These are phyloP conservation scores for Torulaspora gathmanii DNA, from an alignment of 805 yeast genomes.

Conservation along the genomic window DNA sequence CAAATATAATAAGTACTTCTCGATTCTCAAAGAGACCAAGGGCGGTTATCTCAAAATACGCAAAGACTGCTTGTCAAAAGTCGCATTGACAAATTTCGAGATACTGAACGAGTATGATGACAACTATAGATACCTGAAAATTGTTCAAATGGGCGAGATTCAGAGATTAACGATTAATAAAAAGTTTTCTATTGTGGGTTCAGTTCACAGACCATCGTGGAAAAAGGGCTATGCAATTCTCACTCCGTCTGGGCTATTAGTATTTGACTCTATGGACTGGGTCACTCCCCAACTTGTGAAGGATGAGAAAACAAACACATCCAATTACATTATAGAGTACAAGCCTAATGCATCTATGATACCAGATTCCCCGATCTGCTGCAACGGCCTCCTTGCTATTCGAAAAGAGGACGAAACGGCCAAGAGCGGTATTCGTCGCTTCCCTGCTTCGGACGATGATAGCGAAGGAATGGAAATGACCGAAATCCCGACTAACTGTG, in stretches of 20 bases:
- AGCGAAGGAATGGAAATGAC: slow-evolving; percentile 14
- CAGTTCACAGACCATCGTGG: slow-evolving; percentile 36
- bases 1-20: slow-evolving; percentile 22
- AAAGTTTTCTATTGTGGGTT: slow-evolving; percentile 34
- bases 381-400: slow-evolving; percentile 22
- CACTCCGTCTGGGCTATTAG: slow-evolving; percentile 46
- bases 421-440: slow-evolving; percentile 1
- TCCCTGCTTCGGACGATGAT: slow-evolving; percentile 7
- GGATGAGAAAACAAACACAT: slow-evolving; percentile 21
- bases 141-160: slow-evolving; percentile 34
- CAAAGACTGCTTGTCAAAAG: slow-evolving; percentile 27
- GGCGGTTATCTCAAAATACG: slow-evolving; percentile 36
- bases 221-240: slow-evolving; percentile 44
- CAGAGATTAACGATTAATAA: slow-evolving; percentile 37
- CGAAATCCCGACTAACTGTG: slow-evolving; percentile 31
- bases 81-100: slow-evolving; percentile 26
- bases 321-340: slow-evolving; percentile 35
- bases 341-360: slow-evolving; percentile 18
- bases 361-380: slow-evolving; percentile 13
- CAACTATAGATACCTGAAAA: slow-evolving; percentile 23
- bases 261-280: slow-evolving; percentile 37
- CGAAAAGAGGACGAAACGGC: slow-evolving; percentile 8
- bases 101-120: slow-evolving; percentile 14
- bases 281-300: slow-evolving; percentile 29
- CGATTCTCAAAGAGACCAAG: slow-evolving; percentile 25